These are phyloP conservation scores for Coniferiporia weirii DNA, from an alignment of 1,284 basidiomycete genomes.

Conservation along the genomic window DNA sequence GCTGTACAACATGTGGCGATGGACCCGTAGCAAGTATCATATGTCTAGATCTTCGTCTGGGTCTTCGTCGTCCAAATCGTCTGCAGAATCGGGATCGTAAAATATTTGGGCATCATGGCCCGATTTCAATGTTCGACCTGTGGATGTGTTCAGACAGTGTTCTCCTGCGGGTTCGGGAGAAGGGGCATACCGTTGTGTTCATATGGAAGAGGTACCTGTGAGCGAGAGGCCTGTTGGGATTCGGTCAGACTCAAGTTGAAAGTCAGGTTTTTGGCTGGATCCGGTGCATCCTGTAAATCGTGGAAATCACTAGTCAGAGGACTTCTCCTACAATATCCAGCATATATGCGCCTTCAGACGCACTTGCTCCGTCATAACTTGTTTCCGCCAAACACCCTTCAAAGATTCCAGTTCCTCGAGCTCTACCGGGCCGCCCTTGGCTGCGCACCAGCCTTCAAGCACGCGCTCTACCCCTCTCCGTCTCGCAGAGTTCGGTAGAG, in stretches of 20 bases:
- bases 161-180: not conserved
- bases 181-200: slow-evolving; percentile 65
- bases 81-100: slow-evolving; percentile 84
- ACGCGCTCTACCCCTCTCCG: slow-evolving; percentile 53
- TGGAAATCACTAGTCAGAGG: not conserved
- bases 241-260: slow-evolving; percentile 87
- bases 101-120: slow-evolving; percentile 37
- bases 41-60: slow-evolving; percentile 87
- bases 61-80: slow-evolving; percentile 86
- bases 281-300: slow-evolving; percentile 34
- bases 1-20: not conserved
- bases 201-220: slow-evolving; percentile 82
- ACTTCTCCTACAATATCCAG: not conserved
- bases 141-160: slow-evolving; percentile 1
- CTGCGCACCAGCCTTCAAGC: slow-evolving; percentile 57
- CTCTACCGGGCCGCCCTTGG: slow-evolving; percentile 34
- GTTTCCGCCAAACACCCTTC: slow-evolving; percentile 41
- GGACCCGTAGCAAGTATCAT: slow-evolving; percentile 27
- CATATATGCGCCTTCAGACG: slow-evolving; percentile 16
- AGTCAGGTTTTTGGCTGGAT: slow-evolving; percentile 62
- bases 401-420: slow-evolving; percentile 46
- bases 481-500: slow-evolving; percentile 24
- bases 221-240: slow-evolving; percentile 74
- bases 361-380: slow-evolving; percentile 37
- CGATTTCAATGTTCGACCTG: slow-evolving; percentile 6